Conservation (phyloP, 1,284 basidiomycete species). For the Peniophora sp. region DNA sequence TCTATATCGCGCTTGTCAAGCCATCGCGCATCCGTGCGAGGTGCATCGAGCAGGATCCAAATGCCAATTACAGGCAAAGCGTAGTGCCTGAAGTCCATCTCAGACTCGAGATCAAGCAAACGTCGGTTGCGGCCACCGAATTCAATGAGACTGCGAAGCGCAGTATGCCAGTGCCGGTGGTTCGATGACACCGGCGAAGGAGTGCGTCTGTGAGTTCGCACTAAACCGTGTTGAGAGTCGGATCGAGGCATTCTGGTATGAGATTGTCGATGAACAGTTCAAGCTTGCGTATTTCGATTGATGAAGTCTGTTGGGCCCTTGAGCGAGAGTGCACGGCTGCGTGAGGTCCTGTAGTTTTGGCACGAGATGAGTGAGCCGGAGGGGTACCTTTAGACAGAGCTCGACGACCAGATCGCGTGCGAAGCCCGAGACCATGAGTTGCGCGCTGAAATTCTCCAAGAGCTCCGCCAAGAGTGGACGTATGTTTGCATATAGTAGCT, state of each 20-base stretch:
- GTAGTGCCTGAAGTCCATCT: constrained; percentile 65
- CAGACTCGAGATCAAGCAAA: constrained; percentile 77
- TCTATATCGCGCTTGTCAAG: constrained; percentile 87
- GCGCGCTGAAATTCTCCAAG: constrained; percentile 90
- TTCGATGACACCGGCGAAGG: constrained; percentile 88
- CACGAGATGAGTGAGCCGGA: constrained; percentile 91
- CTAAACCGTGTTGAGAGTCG: constrained; percentile 88
- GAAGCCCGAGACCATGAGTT: constrained; percentile 73
- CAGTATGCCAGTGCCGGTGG: constrained; percentile 90
- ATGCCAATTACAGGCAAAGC: constrained; percentile 74
- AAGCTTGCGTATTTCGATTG: constrained; percentile 90
- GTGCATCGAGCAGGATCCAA: constrained; percentile 66
- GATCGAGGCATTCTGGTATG: constrained; percentile 98
- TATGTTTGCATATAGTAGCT: constrained; percentile 94
- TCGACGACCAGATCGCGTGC: constrained; percentile 93
- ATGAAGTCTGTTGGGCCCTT: constrained; percentile 87
- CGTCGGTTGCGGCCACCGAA: constrained; percentile 92
- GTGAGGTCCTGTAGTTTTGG: constrained; percentile 96
- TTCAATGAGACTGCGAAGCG: constrained; percentile 96
- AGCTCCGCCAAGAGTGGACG: constrained; percentile 94
- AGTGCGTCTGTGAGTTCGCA: constrained; percentile 94
- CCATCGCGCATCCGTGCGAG: constrained; percentile 75
- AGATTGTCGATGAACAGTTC: constrained; percentile 99
- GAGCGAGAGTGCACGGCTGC: constrained; percentile 89
- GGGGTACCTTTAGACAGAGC: constrained; percentile 93